Evolutionary conservation across 2,329 filamentous ascomycete species (phyloP).

Genomic region (Fusarium caatingaense): DNA sequence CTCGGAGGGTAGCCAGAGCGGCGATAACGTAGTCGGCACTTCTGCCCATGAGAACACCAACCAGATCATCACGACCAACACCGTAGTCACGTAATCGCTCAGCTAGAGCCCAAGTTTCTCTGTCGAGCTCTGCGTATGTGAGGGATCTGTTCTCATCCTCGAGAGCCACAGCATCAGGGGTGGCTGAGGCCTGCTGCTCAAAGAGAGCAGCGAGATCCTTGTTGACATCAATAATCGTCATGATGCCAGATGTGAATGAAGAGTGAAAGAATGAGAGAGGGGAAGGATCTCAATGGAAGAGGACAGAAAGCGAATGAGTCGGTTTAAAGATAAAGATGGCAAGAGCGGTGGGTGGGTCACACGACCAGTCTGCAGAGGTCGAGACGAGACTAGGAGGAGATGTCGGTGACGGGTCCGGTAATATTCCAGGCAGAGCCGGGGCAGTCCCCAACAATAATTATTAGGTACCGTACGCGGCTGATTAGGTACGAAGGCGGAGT

Average conservation of each 20-base stretch:
- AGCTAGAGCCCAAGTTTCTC: conserved; percentile 73
- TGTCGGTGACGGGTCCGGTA: conserved; percentile 41
- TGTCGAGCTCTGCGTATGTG: conserved; percentile 79
- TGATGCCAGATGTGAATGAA: conserved; percentile 48
- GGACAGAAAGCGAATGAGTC: conserved; percentile 6
- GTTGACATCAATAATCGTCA: conserved; percentile 75
- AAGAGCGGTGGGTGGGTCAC: conserved; percentile 45
- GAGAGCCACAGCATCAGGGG: conserved; percentile 76
- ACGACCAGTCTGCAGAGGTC: conserved; percentile 36
- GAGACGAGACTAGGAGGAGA: conserved; percentile 22
- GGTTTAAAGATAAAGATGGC: conserved; percentile 18
- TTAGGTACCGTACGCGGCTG: background rate
- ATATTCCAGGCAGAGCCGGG: background rate
- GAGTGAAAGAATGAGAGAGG: background rate
- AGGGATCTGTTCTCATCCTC: conserved; percentile 76
- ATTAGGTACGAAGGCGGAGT: conserved; percentile 20
- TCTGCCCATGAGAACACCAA: conserved; percentile 79
- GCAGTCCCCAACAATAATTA: conserved; percentile 36
- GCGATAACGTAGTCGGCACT: conserved; percentile 84
- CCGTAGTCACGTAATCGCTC: conserved; percentile 72
- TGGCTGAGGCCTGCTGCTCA: conserved; percentile 72
- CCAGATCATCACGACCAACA: conserved; percentile 77
- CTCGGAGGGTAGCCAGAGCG: conserved; percentile 80
- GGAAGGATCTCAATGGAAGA: conserved; percentile 1
- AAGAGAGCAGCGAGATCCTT: conserved; percentile 82